These are phyloP conservation scores for Sporothrix dimorphospora DNA, from an alignment of 2,329 filamentous ascomycete species.

Conservation along the genomic window DNA sequence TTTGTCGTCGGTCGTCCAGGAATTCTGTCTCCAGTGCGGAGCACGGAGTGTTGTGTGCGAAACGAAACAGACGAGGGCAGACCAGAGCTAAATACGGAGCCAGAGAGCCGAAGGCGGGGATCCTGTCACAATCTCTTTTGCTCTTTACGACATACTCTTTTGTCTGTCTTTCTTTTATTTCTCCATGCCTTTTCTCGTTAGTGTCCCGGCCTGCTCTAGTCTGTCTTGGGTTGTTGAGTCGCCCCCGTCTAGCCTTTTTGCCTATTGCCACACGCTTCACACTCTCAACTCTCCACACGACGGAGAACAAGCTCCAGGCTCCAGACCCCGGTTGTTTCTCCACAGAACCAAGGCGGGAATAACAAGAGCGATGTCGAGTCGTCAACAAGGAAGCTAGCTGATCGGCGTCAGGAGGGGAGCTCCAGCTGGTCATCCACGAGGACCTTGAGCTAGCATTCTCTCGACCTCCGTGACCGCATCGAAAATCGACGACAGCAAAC, in stretches of 20 bases:
- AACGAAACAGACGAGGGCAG: neutral
- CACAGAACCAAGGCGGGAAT: neutral
- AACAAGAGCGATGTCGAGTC: neutral
- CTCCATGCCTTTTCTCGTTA: neutral
- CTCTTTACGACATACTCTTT: no score
- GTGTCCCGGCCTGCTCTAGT: neutral
- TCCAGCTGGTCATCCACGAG: no score
- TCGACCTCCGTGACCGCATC: neutral
- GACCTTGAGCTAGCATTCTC: neutral
- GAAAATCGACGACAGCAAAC: neutral
- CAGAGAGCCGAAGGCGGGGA: slow-evolving; percentile 14
- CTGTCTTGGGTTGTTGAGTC: neutral
- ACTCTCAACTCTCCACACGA: neutral
- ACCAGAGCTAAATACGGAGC: slow-evolving; percentile 4
- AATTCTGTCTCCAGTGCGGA: slow-evolving; percentile 2
- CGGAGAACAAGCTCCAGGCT: neutral
- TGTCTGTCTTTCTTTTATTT: neutral
- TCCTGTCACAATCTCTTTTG: neutral
- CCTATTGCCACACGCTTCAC: neutral
- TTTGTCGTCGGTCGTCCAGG: neutral
- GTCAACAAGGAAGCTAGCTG: no score
- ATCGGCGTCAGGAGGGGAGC: neutral
- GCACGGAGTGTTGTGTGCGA: slow-evolving; percentile 8
- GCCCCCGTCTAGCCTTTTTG: neutral
- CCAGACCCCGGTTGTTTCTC: neutral